Evolutionary conservation across 306 rosid genomes (phyloP).

Genomic region (Dryas alaskensis): DNA sequence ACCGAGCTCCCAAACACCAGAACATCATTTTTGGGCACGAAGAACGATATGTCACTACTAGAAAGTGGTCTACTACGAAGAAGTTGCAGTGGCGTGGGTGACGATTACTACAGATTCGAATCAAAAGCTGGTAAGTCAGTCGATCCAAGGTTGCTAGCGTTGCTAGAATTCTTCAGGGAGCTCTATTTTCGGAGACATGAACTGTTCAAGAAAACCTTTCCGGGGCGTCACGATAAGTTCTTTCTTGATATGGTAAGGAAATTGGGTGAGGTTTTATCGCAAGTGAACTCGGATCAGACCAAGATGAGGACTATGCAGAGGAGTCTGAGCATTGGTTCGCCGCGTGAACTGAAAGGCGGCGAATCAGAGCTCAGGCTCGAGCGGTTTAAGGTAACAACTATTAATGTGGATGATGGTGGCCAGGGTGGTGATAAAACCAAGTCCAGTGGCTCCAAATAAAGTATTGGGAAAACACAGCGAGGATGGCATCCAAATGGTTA

Average conservation of each 20-base stretch:
- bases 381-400: constrained; percentile 36
- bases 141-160: constrained; percentile 30
- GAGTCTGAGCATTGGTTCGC: constrained; percentile 42
- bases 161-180: constrained; percentile 44
- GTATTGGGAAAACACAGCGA: not conserved
- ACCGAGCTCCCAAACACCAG: not conserved
- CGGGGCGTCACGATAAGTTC: constrained; percentile 11
- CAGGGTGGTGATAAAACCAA: constrained; percentile 7
- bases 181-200: constrained; percentile 34
- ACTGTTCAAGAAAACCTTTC: constrained; percentile 32
- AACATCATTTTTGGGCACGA: not conserved
- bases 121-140: constrained; percentile 22
- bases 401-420: constrained; percentile 10
- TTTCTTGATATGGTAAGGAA: constrained; percentile 27
- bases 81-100: constrained; percentile 6
- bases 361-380: constrained; percentile 23
- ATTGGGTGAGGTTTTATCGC: constrained; percentile 11
- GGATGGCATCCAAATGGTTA: too few species aligned
- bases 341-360: not conserved
- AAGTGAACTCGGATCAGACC: constrained; percentile 11
- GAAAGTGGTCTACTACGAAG: constrained; percentile 25
- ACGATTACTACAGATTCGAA: constrained; percentile 25
- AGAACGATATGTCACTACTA: constrained; percentile 26
- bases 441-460: constrained; percentile 4
- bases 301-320: constrained; percentile 30